These are phyloP conservation scores for Verruconis gallopava DNA, from an alignment of 2,329 filamentous ascomycete species.

Conservation along the genomic window DNA sequence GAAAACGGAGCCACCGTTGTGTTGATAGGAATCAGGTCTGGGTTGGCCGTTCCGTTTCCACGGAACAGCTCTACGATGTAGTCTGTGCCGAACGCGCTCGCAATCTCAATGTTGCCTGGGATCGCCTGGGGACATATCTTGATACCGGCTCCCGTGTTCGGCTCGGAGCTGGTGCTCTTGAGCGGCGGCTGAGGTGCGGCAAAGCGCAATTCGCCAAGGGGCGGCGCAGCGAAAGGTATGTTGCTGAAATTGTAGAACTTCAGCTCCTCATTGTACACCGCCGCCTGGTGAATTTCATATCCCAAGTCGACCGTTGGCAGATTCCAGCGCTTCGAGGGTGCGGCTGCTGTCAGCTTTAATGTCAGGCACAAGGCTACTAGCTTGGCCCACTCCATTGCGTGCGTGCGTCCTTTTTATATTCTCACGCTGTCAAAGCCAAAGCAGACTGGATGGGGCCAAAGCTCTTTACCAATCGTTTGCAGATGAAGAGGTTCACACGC, in stretches of 20 bases:
- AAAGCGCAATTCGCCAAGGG: constrained; percentile 38
- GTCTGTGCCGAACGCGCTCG: no score
- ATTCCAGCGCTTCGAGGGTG: no score
- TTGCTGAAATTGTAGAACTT: constrained; percentile 42
- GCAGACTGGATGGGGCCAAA: no score
- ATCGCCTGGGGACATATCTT: constrained; percentile 23
- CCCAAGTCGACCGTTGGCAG: constrained; percentile 39
- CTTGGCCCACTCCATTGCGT: no score
- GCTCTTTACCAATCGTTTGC: no score
- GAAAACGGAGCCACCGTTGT: not conserved
- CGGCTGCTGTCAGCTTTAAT: no score
- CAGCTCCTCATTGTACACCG: constrained; percentile 32
- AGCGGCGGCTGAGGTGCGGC: constrained; percentile 32
- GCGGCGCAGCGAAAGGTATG: constrained; percentile 41
- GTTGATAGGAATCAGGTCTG: not conserved
- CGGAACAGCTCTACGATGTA: constrained; percentile 11
- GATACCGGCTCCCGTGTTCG: constrained; percentile 32
- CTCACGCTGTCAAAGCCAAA: no score
- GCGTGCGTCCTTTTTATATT: no score
- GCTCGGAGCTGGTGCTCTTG: constrained; percentile 27
- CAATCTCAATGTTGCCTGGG: no score
- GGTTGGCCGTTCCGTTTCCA: no score
- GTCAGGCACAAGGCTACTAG: no score
- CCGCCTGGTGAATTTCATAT: constrained; percentile 39
- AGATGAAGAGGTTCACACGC: no score